phyloP scores from a whole-genome alignment of 1,284 basidiomycete species.

The Austropuccinia psidii region DNA sequence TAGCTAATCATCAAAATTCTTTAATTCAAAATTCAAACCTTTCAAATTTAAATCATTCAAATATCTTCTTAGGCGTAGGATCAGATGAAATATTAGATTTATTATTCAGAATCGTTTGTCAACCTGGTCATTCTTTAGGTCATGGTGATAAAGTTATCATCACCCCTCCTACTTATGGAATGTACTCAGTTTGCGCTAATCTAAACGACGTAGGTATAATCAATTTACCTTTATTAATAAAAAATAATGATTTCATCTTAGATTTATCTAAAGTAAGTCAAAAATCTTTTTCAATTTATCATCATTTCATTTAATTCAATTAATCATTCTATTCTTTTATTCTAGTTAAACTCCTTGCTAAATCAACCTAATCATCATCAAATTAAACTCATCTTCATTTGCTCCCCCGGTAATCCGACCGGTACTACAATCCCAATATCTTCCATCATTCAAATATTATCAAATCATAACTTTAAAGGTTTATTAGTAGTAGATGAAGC shows the following conservation, averaged over 20 bases:
- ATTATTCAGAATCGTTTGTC: constrained; percentile 79
- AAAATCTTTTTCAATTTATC: not conserved
- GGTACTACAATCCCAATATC: constrained; percentile 74
- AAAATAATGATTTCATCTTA: constrained; percentile 68
- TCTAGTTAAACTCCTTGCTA: not conserved
- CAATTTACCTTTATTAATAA: constrained; percentile 68
- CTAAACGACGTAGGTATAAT: constrained; percentile 86
- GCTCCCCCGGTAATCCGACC: constrained; percentile 95
- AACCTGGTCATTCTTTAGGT: constrained; percentile 55
- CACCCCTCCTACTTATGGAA: constrained; percentile 94
- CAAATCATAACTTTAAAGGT: constrained; percentile 75
- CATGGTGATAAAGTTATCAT: constrained; percentile 65
- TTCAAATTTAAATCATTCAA: constrained; percentile 54
- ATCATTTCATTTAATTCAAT: not conserved
- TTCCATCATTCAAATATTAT: constrained; percentile 64
- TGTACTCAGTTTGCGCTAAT: constrained; percentile 91
- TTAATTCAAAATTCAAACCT: constrained; percentile 50
- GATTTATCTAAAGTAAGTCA: constrained; percentile 63
- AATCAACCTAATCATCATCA: constrained; percentile 41
- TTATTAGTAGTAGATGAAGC: constrained; percentile 94
- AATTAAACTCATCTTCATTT: constrained; percentile 88
- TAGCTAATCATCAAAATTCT: constrained; percentile 60
- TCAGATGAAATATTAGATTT: constrained; percentile 96
- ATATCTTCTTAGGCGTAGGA: constrained; percentile 91
- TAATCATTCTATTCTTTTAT: not conserved